Evolutionary conservation across 73 alveolate genomes (phyloP), one percentile per base, ranked within the genome.

Genomic region (Symbiodinium natans): DNA sequence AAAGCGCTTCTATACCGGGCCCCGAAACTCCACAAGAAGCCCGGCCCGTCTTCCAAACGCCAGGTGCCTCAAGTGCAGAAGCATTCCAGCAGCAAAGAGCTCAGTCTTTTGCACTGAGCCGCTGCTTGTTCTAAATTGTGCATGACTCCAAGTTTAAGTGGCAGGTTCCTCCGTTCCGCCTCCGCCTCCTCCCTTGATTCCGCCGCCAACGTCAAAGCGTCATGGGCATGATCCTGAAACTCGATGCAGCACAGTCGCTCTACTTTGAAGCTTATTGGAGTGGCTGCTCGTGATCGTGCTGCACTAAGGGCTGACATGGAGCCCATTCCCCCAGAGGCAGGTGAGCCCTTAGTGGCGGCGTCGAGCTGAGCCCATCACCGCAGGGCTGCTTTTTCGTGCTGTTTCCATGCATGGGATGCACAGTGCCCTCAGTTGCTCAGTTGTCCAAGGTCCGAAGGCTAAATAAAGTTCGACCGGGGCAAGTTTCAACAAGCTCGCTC

Each of bases 1-100:
- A n/a, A n/a, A n/a, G n/a, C n/a, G n/a, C n/a, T n/a, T n/a, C n/a
- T n/a, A n/a, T n/a, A n/a, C n/a, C n/a, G n/a, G n/a, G n/a, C n/a
- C n/a, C n/a, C n/a, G n/a, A n/a, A n/a, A n/a, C n/a, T n/a, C n/a
- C n/a, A n/a, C n/a, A n/a, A n/a, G n/a, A n/a, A n/a, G n/a, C n/a
- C n/a, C n/a, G n/a, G n/a, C n/a, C n/a, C 13, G 59, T 6, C 59
- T 46, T 46, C 6, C 59, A 46, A 6, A 46, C 59, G 13, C 31
- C 31, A 74, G 84, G 84, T 74, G 84, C 84, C 84, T 23, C 40
- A 33, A 29, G 84, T 74, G 84, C 84, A 74, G 84, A 74, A 74
- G 84, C 84, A 74, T 34, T 15, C 84, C 43, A 34, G 43, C 42
- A 34, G 84, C 41, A 17, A 23, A 34, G 41, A 2, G 84, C 84